Evolutionary conservation across 1,284 basidiomycete genomes (phyloP).

Genomic region (Stereum hirsutum): DNA sequence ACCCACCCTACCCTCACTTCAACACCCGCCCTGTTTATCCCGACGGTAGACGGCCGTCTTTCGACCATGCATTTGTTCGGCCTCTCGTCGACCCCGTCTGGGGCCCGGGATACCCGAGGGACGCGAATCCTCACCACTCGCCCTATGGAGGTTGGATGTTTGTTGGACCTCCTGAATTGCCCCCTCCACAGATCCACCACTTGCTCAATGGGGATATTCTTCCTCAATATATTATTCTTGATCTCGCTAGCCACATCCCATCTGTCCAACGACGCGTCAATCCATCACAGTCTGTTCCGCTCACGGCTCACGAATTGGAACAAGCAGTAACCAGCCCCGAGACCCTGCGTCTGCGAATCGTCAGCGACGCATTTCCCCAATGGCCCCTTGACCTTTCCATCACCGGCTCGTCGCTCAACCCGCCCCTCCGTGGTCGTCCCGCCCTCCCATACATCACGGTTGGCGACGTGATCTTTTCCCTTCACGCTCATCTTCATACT

Average conservation of each 20-base stretch:
- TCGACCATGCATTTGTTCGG: too few relatives aligned
- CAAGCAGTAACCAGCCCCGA: slow-evolving; percentile 50
- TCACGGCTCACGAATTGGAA: slow-evolving; percentile 35
- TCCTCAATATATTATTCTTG: slow-evolving; percentile 36
- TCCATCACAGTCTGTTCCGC: slow-evolving; percentile 22
- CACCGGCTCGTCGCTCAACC: slow-evolving; percentile 18
- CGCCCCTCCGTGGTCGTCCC: slow-evolving; percentile 13
- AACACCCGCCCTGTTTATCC: too few relatives aligned
- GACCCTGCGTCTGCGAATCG: slow-evolving; percentile 44
- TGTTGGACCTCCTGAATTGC: slow-evolving; percentile 15
- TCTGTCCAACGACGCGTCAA: slow-evolving; percentile 31
- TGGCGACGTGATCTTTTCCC: slow-evolving; percentile 44
- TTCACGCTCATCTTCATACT: slow-evolving; percentile 42
- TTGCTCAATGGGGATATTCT: slow-evolving; percentile 46
- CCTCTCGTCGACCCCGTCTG: too few relatives aligned
- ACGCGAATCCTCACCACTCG: too few relatives aligned
- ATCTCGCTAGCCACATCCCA: slow-evolving; percentile 40
- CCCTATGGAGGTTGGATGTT: too few relatives aligned
- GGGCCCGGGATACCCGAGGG: too few relatives aligned
- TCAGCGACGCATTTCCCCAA: slow-evolving; percentile 43
- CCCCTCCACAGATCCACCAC: slow-evolving; percentile 33
- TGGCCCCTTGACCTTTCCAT: slow-evolving; percentile 49
- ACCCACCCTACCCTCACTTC: too few relatives aligned
- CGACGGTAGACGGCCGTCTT: too few relatives aligned
- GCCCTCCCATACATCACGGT: slow-evolving; percentile 37